phyloP scores from a whole-genome alignment of 345 rosid genomes.

The Clausena lansium region DNA sequence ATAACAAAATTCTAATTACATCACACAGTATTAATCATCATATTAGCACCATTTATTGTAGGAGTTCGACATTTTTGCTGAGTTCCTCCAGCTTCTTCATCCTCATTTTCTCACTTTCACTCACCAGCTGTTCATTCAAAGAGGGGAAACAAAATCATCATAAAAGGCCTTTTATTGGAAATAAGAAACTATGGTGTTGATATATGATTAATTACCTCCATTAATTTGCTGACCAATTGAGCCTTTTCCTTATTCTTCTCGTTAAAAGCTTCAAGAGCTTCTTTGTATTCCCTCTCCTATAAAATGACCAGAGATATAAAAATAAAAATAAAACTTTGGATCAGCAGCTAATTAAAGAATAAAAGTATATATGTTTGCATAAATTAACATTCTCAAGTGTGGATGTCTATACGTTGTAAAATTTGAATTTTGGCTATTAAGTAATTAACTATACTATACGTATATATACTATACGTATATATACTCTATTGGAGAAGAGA shows the following conservation, averaged over 20 bases:
- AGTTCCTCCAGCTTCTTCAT: slow-evolving; percentile 90
- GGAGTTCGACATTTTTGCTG: slow-evolving; percentile 61
- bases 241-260: slow-evolving; percentile 86
- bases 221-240: slow-evolving; percentile 61
- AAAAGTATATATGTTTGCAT: too few relatives aligned
- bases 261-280: slow-evolving; percentile 80
- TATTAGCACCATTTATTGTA: slow-evolving; percentile 17
- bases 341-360: neutral
- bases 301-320: neutral
- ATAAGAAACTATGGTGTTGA: neutral
- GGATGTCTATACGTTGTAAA: neutral
- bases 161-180: neutral
- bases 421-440: neutral
- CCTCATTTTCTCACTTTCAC: slow-evolving; percentile 78
- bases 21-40: slow-evolving; percentile 4
- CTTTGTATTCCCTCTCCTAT: slow-evolving; percentile 91
- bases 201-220: slow-evolving; percentile 52
- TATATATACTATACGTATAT: too few relatives aligned
- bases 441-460: too few relatives aligned
- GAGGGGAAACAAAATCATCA: neutral
- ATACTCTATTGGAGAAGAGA: too few relatives aligned
- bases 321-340: neutral
- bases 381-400: too few relatives aligned
- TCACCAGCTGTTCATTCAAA: slow-evolving; percentile 49
- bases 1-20: slow-evolving; percentile 24